Evolutionary conservation across 2,329 filamentous ascomycete genomes (phyloP), one percentile per base, ranked within the genome.

Genomic region (Nemania sp.): DNA sequence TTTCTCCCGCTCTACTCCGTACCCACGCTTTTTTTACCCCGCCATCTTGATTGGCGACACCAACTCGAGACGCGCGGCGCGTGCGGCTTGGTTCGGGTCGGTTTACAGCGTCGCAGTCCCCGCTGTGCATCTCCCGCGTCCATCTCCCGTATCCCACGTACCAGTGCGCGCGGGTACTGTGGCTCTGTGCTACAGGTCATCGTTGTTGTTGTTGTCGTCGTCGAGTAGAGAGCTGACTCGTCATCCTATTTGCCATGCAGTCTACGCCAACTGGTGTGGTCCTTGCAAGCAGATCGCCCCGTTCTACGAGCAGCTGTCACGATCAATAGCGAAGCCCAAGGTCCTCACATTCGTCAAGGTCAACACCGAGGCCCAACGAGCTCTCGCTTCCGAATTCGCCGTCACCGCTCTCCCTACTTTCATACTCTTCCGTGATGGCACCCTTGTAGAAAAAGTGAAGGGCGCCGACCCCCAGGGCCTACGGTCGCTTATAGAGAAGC

Each of bases 361-460:
- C 75, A 86, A 97, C 77, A 88, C 84, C 56, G 91, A 96, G 63
- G 73, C 80, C 45, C 88, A 94, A 69, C 61, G 61, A 31, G 49
- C 58, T 31, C 83, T 97, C 59, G 84, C 89, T 14, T 70, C 81
- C 56, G 83, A 85, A 62, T 94, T 96, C 75, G 77, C 78, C 60
- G 80, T 97, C 67, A 86, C 84, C 17, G 82, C 83, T 73, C 86
- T 93, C 68, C 94, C 94, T 7, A 96, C 92, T n/a, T 96, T 97
- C 72, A 82, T 97, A 67, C 81, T 97, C 66, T 95, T 90, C 77
- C 87, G 88, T 64, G 81, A 88, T 67, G 87, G 86, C 63, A 78
- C 83, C 59, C 76, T 85, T 52, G 80, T 84, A 41, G 81, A 88
- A 47, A 87, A 83, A 65, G 82, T 94, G 56, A 80, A 83, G 68